phyloP scores from a whole-genome alignment of 2,329 filamentous ascomycete genomes.

The Knoxdaviesia capensis region DNA sequence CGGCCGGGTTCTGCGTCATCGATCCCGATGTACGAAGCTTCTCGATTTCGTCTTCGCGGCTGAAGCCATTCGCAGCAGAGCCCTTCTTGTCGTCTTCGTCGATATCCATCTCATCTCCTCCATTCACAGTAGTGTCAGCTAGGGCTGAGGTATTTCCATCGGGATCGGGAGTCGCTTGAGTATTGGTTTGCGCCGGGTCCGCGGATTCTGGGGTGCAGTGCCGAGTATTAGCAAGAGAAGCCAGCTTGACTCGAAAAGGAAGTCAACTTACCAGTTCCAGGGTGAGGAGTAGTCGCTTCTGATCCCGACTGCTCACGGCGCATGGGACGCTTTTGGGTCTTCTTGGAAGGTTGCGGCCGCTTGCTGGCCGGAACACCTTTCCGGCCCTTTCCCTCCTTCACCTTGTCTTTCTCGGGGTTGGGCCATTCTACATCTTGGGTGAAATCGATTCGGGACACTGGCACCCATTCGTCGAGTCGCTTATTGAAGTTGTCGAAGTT shows the following conservation, averaged over 20 bases:
- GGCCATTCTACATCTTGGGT: slow-evolving; percentile 91
- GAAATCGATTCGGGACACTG: slow-evolving; percentile 65
- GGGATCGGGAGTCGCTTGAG: slow-evolving; percentile 25
- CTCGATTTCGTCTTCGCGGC: slow-evolving; percentile 83
- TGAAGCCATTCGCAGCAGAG: slow-evolving; percentile 29
- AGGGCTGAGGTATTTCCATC: neutral
- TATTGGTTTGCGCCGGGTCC: slow-evolving; percentile 14
- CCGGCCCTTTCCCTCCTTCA: slow-evolving; percentile 60
- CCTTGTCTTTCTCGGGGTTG: slow-evolving; percentile 63
- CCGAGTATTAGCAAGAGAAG: too few relatives aligned
- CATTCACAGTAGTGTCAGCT: slow-evolving; percentile 13
- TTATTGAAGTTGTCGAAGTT: slow-evolving; percentile 99
- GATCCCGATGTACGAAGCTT: slow-evolving; percentile 85
- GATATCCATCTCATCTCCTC: slow-evolving; percentile 26
- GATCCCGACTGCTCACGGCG: slow-evolving; percentile 37
- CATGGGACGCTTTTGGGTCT: slow-evolving; percentile 30
- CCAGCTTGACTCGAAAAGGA: too few relatives aligned
- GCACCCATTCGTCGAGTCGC: slow-evolving; percentile 66
- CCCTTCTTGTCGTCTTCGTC: slow-evolving; percentile 20
- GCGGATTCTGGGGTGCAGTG: too few relatives aligned
- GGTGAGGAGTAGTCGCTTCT: slow-evolving; percentile 26
- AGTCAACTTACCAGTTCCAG: neutral
- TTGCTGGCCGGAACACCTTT: slow-evolving; percentile 35
- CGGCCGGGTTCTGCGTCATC: slow-evolving; percentile 97
- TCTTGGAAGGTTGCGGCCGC: slow-evolving; percentile 38